phyloP scores from a whole-genome alignment of 1,284 basidiomycete species.

The Caloboletus firmus region DNA sequence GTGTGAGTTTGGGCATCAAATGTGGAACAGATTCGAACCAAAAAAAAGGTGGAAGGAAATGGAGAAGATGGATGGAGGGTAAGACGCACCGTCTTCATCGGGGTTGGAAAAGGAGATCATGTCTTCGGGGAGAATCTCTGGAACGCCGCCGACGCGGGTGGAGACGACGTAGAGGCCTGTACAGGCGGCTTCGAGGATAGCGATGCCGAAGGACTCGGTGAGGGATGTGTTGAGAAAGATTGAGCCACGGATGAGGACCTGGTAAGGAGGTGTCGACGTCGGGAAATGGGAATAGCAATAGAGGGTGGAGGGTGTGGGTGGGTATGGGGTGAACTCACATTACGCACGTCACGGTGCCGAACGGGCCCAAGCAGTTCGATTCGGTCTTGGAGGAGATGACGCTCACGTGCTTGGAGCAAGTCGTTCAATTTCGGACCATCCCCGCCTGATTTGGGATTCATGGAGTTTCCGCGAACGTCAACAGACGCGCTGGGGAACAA shows the following conservation, averaged over 20 bases:
- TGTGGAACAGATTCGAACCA: not conserved
- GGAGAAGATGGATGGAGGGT: not conserved
- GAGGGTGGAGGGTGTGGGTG: not conserved
- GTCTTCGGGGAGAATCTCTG: constrained; percentile 90
- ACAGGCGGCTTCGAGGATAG: constrained; percentile 94
- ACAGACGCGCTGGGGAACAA: not conserved
- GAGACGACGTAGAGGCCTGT: constrained; percentile 93
- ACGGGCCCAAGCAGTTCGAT: constrained; percentile 88
- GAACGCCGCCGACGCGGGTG: constrained; percentile 93
- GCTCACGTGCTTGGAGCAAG: constrained; percentile 94
- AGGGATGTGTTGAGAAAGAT: constrained; percentile 96
- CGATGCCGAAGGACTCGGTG: constrained; percentile 96
- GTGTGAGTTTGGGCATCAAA: not conserved
- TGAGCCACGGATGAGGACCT: constrained; percentile 82
- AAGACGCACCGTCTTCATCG: constrained; percentile 67
- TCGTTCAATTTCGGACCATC: constrained; percentile 96
- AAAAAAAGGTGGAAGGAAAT: not conserved
- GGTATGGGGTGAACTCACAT: constrained; percentile 47
- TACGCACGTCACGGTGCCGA: constrained; percentile 76
- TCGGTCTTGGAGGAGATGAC: constrained; percentile 83
- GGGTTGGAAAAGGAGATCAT: constrained; percentile 95
- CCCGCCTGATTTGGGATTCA: constrained; percentile 56
- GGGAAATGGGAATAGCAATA: not conserved
- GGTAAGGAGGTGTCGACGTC: not conserved
- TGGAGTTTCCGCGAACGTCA: not conserved